Conservation (phyloP, 805 yeast genomes). For the Starmerella cellae region DNA sequence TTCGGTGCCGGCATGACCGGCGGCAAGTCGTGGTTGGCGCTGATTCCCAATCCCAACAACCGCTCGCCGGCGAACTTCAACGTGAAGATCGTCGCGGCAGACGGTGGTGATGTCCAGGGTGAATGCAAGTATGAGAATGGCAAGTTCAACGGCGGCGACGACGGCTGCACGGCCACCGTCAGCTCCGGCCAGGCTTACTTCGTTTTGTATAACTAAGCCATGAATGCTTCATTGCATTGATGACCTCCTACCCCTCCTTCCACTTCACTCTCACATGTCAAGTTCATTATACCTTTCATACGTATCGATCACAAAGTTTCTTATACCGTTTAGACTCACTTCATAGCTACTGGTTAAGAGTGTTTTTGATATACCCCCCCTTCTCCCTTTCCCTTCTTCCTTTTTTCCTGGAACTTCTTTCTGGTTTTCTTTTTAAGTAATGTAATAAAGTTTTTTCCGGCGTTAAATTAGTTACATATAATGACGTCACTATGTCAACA, state of each 20-base stretch:
- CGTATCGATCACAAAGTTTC: too few relatives aligned
- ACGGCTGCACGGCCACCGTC: slow-evolving; percentile 91
- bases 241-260: not conserved
- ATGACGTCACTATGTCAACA: too few relatives aligned
- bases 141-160: slow-evolving; percentile 54
- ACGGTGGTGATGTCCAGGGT: slow-evolving; percentile 52
- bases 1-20: slow-evolving; percentile 79
- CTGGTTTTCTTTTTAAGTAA: too few relatives aligned
- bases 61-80: slow-evolving; percentile 51
- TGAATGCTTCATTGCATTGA: too few relatives aligned
- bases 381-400: too few relatives aligned
- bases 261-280: too few relatives aligned
- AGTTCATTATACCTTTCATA: slow-evolving; percentile 5
- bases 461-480: too few relatives aligned
- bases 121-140: slow-evolving; percentile 74
- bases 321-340: too few relatives aligned
- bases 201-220: slow-evolving; percentile 46
- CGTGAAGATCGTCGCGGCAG: slow-evolving; percentile 65
- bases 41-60: slow-evolving; percentile 94
- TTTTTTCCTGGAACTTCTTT: too few relatives aligned
- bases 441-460: too few relatives aligned
- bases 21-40: slow-evolving; percentile 67
- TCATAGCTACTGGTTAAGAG: too few relatives aligned
- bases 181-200: slow-evolving; percentile 71
- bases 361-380: too few relatives aligned